phyloP scores from a whole-genome alignment of 768 basidiomycete genomes.

The Goffeauzyma gilvescens region DNA sequence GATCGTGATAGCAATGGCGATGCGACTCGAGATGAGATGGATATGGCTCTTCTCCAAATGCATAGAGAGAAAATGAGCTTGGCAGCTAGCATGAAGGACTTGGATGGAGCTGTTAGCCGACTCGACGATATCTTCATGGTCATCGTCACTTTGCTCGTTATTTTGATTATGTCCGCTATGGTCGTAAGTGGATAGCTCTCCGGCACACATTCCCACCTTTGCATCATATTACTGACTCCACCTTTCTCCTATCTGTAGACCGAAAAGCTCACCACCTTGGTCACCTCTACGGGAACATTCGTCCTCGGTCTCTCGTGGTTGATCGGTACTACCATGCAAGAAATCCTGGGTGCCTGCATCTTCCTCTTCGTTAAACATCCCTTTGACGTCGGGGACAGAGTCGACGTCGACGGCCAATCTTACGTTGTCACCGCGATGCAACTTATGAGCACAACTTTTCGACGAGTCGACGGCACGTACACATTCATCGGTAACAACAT shows the following conservation, averaged over 20 bases:
- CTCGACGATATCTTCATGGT: conserved; percentile 48
- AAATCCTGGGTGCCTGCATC: conserved; percentile 61
- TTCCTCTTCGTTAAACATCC: conserved; percentile 64
- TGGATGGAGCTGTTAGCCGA: conserved; percentile 66
- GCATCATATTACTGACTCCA: conserved; percentile 5
- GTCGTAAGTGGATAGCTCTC: no score
- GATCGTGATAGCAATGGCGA: conserved; percentile 38
- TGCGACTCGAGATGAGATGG: conserved; percentile 41
- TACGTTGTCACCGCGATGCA: conserved; percentile 80
- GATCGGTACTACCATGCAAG: conserved; percentile 57
- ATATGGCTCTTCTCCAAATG: conserved; percentile 45
- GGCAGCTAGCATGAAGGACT: conserved; percentile 67
- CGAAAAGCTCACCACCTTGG: conserved; percentile 50
- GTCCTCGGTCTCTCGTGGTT: conserved; percentile 57
- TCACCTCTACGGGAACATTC: conserved; percentile 56
- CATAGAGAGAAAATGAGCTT: conserved; percentile 72
- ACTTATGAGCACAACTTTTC: conserved; percentile 43
- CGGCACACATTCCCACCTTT: conserved; percentile 6
- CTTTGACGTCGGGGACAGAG: conserved; percentile 35
- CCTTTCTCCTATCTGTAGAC: conserved; percentile 40
- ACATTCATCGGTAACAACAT: conserved; percentile 32
- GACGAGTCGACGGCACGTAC: conserved; percentile 28
- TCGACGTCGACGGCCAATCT: conserved; percentile 39
- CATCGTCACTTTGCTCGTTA: conserved; percentile 48
- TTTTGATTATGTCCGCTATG: conserved; percentile 66